Percentiles rank a stretch among this genome's conserved stretches.
These are phyloP conservation scores for Saccharomycopsis sp. DNA, from an alignment of 805 yeast species.

Conservation along the genomic window DNA sequence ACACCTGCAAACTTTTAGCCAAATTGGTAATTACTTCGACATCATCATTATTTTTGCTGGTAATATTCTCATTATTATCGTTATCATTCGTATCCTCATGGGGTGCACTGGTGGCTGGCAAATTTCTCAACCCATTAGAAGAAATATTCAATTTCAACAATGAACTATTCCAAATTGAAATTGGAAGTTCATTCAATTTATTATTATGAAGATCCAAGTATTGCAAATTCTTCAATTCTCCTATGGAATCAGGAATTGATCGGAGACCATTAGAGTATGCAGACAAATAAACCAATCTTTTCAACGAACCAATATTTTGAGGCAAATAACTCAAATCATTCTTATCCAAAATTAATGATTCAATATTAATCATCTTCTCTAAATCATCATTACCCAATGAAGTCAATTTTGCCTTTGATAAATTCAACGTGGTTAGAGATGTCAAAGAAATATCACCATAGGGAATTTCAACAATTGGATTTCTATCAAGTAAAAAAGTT, in stretches of 20 bases:
- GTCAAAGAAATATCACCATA: slow-evolving; percentile 45
- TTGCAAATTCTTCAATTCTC: slow-evolving; percentile 41
- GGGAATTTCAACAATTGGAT: slow-evolving; percentile 70
- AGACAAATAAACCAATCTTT: slow-evolving; percentile 58
- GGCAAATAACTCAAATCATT: slow-evolving; percentile 80
- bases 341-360: slow-evolving; percentile 67
- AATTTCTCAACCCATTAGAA: slow-evolving; percentile 53
- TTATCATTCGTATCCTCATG: neutral
- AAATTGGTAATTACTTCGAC: slow-evolving; percentile 24
- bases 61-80: neutral
- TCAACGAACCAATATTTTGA: slow-evolving; percentile 51
- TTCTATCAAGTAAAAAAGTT: slow-evolving; percentile 67
- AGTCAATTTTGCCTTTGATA: slow-evolving; percentile 78
- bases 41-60: neutral
- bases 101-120: neutral
- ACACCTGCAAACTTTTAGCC: slow-evolving; percentile 45
- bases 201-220: slow-evolving; percentile 66
- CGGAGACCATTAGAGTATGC: slow-evolving; percentile 69
- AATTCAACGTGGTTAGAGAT: slow-evolving; percentile 61
- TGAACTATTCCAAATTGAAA: slow-evolving; percentile 60
- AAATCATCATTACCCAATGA: slow-evolving; percentile 62
- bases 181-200: slow-evolving; percentile 47
- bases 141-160: slow-evolving; percentile 92
- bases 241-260: slow-evolving; percentile 59
- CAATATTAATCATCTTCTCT: slow-evolving; percentile 54